phyloP scores from a whole-genome alignment of 2,329 filamentous ascomycete species.

The Aspergillus amoenus region DNA sequence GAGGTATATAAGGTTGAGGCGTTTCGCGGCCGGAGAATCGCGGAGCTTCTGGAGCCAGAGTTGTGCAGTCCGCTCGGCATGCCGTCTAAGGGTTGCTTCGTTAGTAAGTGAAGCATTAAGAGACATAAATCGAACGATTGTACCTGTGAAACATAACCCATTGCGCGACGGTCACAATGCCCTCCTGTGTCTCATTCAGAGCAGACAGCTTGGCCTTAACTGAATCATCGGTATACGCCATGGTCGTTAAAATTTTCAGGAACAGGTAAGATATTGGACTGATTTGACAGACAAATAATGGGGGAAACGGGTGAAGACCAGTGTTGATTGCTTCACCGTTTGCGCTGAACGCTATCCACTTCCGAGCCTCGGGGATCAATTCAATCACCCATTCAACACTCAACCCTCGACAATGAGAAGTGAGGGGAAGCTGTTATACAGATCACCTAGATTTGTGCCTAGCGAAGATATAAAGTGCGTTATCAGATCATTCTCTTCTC shows the following conservation, averaged over 20 bases:
- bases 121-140: not conserved
- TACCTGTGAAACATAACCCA: constrained; percentile 99
- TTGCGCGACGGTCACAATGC: constrained; percentile 92
- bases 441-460: not conserved
- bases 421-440: not conserved
- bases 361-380: not conserved
- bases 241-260: constrained; percentile 36
- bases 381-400: not conserved
- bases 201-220: constrained; percentile 92
- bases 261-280: not conserved
- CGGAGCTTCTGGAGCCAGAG: constrained; percentile 89
- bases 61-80: constrained; percentile 87
- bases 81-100: constrained; percentile 60
- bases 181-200: constrained; percentile 95
- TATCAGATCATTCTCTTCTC: constrained; percentile 5
- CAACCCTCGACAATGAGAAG: not conserved
- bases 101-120: constrained; percentile 16
- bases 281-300: not conserved
- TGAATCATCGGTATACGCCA: constrained; percentile 96
- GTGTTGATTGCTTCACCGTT: constrained; percentile 1
- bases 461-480: not conserved
- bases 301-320: not conserved
- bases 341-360: not conserved
- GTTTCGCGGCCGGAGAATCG: constrained; percentile 80
- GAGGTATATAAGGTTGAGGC: constrained; percentile 88